Evolutionary conservation across 345 rosid species (phyloP), one percentile per base, ranked within the genome.

Genomic region (Hypericum perforatum): DNA sequence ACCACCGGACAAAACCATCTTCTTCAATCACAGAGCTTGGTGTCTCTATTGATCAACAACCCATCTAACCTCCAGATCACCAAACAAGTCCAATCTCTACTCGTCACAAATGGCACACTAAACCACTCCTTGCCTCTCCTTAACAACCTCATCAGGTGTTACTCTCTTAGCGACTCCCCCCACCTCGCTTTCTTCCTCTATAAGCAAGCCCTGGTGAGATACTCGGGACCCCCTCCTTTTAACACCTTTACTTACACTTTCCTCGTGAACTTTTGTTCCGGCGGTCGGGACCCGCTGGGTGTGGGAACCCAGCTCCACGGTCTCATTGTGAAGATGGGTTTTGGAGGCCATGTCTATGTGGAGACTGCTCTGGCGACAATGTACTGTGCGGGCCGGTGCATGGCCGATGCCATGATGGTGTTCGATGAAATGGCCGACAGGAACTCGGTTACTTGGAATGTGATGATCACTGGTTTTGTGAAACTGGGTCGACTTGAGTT

Each of bases 381-480:
- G 80, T 82, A 82, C 32, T 47, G 62, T 0, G 52, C 53, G n/a
- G 43, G 53, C 8, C 76, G 85, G 62, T 38, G 43, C 39, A 59
- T 47, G 37, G 11, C 9, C 6, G 55, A 68, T 42, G 79, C 86
- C 5, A 14, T 62, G 9, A 59, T 70, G 13, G 52, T 80, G 84
- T 86, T 90, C 9, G 85, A 78, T n/a, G 75, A 66, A 80, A 84
- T 86, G 86, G 85, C 81, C 14, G 76, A 62, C 0, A 77, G 74
- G 59, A 90, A 67, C 63, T 42, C 22, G 0, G 94, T 86, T 38
- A 72, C 94, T 0, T 84, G 91, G 97, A 90, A 90, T 67, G 91
- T 73, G 60, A 68, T 86, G 81, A 80, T 86, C 12, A 77, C 89
- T 59, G 97, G 84, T 14, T 74, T 78, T 52, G 39, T 39, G 8